Conservation (phyloP, 2,329 filamentous ascomycete species). For the Diaporthe vaccinii region DNA sequence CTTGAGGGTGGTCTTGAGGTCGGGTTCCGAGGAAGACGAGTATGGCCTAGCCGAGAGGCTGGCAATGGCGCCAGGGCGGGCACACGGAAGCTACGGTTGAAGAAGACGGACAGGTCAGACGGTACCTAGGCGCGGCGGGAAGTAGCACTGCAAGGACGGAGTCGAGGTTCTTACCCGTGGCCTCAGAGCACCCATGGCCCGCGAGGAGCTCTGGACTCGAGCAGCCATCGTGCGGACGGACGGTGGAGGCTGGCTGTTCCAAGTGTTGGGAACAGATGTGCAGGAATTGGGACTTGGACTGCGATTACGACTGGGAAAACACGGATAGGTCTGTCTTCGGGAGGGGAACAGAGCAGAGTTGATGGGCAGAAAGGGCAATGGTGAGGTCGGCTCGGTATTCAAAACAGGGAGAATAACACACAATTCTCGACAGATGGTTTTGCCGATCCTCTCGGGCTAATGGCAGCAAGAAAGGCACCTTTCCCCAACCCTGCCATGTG, state of each 20-base stretch:
- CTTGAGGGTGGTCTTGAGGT: conserved; percentile 89
- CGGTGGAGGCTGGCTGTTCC: background rate
- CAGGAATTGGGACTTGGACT: background rate
- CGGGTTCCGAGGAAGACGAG: conserved; percentile 83
- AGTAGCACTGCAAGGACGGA: background rate
- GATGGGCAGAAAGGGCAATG: background rate
- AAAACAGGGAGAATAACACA: background rate
- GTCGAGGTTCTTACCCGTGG: conserved; percentile 29
- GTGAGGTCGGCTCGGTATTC: background rate
- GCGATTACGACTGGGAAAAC: background rate
- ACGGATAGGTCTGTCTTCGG: background rate
- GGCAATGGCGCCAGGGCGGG: conserved; percentile 42
- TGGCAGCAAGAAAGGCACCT: background rate
- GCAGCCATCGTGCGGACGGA: conserved; percentile 34
- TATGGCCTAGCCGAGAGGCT: conserved; percentile 67
- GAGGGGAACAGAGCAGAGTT: background rate
- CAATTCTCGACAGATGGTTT: background rate
- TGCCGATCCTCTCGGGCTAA: conserved; percentile 29
- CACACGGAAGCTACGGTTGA: conserved; percentile 48
- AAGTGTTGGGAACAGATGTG: background rate
- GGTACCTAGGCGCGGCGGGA: background rate
- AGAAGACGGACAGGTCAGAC: background rate
- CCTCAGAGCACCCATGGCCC: conserved; percentile 30
- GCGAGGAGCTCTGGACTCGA: conserved; percentile 37
- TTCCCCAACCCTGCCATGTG: background rate